Evolutionary conservation across 2,329 filamentous ascomycete species (phyloP).

Genomic region (Microdochium paspali): DNA sequence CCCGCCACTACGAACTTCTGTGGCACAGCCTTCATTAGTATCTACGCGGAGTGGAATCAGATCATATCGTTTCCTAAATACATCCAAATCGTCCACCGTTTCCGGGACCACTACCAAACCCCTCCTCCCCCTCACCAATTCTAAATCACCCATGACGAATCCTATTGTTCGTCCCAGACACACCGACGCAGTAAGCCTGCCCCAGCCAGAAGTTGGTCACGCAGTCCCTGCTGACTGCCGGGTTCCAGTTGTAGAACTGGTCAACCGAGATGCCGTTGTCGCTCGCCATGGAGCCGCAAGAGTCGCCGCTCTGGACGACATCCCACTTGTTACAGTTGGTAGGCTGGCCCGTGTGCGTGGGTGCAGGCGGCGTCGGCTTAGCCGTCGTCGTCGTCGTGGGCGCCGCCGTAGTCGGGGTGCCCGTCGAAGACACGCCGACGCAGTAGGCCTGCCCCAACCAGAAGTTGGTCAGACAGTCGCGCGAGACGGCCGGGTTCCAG

Average conservation of each 20-base stretch:
- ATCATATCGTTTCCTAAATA: too few species aligned
- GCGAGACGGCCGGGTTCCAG: conserved; percentile 11
- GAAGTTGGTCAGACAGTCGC: conserved; percentile 8
- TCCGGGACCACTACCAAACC: too few species aligned
- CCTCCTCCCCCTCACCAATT: too few species aligned
- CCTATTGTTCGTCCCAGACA: conserved; percentile 2
- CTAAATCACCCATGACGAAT: not conserved
- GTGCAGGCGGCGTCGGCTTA: not conserved
- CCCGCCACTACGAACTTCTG: too few species aligned
- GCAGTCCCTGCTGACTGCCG: conserved; percentile 12
- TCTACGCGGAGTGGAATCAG: too few species aligned
- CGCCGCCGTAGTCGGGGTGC: not conserved
- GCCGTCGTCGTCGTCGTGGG: not conserved
- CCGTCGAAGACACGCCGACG: conserved; percentile 1
- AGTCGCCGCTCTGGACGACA: conserved; percentile 5
- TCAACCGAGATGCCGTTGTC: conserved; percentile 6
- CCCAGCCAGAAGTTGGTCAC: conserved; percentile 13
- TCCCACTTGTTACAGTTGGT: conserved; percentile 5
- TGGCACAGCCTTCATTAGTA: too few species aligned
- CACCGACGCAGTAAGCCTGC: conserved; percentile 14
- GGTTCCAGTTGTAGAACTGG: conserved; percentile 10
- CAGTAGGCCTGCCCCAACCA: conserved; percentile 8
- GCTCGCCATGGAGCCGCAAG: conserved; percentile 7
- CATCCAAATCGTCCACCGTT: too few species aligned
- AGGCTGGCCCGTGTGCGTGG: conserved; percentile 2